Evolutionary conservation across 371 early-diverging fungal species (phyloP), one percentile per base, ranked within the genome.

Genomic region (Fennellomyces sp.): DNA sequence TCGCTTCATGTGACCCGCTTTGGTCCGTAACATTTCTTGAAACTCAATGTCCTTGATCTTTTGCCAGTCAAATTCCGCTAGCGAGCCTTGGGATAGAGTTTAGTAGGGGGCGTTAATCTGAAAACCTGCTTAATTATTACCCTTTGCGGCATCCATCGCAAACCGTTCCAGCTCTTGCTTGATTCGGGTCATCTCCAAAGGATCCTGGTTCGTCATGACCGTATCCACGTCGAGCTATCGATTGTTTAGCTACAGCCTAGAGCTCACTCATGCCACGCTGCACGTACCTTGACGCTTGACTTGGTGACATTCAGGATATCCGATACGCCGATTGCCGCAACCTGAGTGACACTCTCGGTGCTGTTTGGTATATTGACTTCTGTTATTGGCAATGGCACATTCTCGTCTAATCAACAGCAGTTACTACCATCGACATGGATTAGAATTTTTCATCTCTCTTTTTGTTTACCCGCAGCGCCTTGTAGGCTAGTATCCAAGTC

Each of bases 1-100:
- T 52, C 59, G 66, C 15, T 69, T 61, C 51, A 88, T 62, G 10
- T 71, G 52, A 33, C 82, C 86, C 52, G 83, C 82, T 39, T 81
- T 78, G 28, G 61, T 48, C 8, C 73, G 69, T 31, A 82, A 60
- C 66, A 80, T 78, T 61, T 91, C 87, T 63, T 92, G 91, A 73
- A 96, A 94, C 26, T 95, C 95, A 21, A 94, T 74, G 29, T 91
- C 89, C 41, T 89, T 86, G 58, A 95, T 83, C 72, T 92, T 94
- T 30, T 67, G 70, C 88, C 88, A 91, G 23, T 88, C 87, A 50
- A 76, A 86, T 55, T 90, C 92, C 2, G 63, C 58, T 1, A 83
- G 62, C 15, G 71, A 66, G 23, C 38, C 70, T 75, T 30, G 21
- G n/a, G 25, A n/a, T n/a, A n/a, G n/a, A n/a, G 47, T 12, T n/a